Conservation (phyloP, 805 yeast species). For the Wickerhamomyces bisporus region DNA sequence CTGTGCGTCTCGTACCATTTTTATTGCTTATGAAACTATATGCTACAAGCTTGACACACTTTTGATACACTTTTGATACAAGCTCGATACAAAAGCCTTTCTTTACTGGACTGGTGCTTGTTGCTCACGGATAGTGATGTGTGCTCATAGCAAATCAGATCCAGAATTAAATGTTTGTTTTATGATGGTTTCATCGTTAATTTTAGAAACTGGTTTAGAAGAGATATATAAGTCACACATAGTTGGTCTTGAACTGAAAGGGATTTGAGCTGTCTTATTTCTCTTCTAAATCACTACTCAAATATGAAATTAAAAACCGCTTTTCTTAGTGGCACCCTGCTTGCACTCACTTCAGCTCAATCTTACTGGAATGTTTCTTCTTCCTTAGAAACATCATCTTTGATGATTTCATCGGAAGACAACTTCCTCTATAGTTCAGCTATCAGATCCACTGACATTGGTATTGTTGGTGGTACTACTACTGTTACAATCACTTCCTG, state of each 20-base stretch:
- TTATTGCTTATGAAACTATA: not conserved
- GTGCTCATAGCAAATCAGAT: too few relatives aligned
- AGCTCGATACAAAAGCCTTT: too few relatives aligned
- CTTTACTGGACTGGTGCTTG: too few relatives aligned
- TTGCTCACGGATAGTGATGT: too few relatives aligned
- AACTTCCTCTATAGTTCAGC: conserved; percentile 7
- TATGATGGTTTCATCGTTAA: too few relatives aligned
- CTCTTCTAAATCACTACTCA: not conserved
- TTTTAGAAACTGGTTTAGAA: too few relatives aligned
- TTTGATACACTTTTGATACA: too few relatives aligned
- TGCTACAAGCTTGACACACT: conserved; percentile 1
- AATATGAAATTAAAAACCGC: conserved; percentile 1
- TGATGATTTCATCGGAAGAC: conserved; percentile 2
- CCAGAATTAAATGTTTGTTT: too few relatives aligned
- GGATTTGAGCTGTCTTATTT: too few relatives aligned
- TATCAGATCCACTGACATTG: not conserved
- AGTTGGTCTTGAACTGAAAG: too few relatives aligned
- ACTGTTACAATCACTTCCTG: conserved; percentile 20
- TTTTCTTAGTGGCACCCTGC: not conserved
- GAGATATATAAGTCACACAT: not conserved
- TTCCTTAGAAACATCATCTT: not conserved
- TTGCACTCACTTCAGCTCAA: conserved; percentile 2
- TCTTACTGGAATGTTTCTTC: conserved; percentile 4
- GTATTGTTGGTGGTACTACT: conserved; percentile 8
- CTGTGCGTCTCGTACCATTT: conserved; percentile 1